Evolutionary conservation across 805 yeast genomes (phyloP), one percentile per base, ranked within the genome.

Genomic region (Lachancea fermentati): DNA sequence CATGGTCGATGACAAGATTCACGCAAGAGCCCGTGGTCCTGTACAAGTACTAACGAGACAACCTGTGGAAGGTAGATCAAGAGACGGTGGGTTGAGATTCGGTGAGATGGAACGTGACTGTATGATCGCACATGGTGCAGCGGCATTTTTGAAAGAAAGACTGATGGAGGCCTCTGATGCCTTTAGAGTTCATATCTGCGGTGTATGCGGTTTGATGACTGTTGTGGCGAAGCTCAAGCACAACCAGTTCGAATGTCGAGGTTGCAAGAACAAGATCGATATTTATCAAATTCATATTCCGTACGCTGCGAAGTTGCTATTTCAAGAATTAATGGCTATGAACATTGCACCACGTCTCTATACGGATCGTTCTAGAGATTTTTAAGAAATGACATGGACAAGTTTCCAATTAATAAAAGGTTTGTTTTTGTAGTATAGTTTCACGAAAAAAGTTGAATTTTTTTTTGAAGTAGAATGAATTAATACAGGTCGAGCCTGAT

Each of bases 31-130:
- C 4, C 82, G 97, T 73, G 98, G 98, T 41, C 97, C 98, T 12
- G 95, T 91, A 46, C 97, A 91, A 73, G 94, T 91, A 43, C 73
- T 91, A 65, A 91, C 98, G 3, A 84, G 97, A 70, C 98, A 91
- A 67, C 98, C 98, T 4, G 96, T 89, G 48, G 97, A 91, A 68
- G 98, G 98, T 79, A 78, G 98, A 66, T 87, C 97, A 2, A 78
- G 98, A 66, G 98, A 93, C 66, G 98, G 98, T 77, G 98, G 98
- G 61, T 75, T 93, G 62, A 82, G 98, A 72, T 75, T 93, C 63
- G 98, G 98, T 57, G 98, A 93, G 69, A 93, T 93, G 98, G 98
- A 93, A 65, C 84, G 98, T 67, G 98, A 93, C 71, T 93, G 98
- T 81, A 96, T 93, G 49, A 93, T 93, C 73, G 98, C 99, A 2